Evolutionary conservation across 768 basidiomycete species (phyloP), one percentile per base, ranked within the genome.

Genomic region (Suillus brevipes): DNA sequence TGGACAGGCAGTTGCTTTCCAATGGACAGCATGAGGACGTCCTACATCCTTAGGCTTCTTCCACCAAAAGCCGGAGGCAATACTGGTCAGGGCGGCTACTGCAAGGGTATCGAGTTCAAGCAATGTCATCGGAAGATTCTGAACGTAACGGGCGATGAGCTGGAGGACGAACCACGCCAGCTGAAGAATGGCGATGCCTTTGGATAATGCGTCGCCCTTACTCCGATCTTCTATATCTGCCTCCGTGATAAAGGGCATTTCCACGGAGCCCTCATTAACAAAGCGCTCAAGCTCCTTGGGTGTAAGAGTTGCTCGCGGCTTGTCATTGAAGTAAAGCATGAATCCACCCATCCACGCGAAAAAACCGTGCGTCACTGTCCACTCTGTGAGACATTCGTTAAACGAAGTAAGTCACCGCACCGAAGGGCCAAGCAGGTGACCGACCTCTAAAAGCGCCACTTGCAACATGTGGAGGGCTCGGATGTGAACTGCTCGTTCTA

Each of bases 71-170:
- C 62, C 45, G 61, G 78, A 81, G 12, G 72, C 74, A 28, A 72
- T 65, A 12, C 72, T 60, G 25, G 75, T 79, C 38, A 80, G 67
- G 2, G 70, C 43, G 2, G 73, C 74, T 57, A 77, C 77, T 1
- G 74, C 79, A 36, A 80, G 36, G 1, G 80, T 82, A 2, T 75
- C 67, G 14, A 81, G 93, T 52, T 90, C 91, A 10, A 91, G 91
- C 4, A 77, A 71, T 7, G 77, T 78, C 2, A 79, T 52, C 0
- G 74, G 69, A 12, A 81, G 70, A 9, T 62, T 45, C 13, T 73
- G 58, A 9, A n/a, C 28, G 37, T 65, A 42, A 7, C 79, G 72
- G 2, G 70, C 70, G 7, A 77, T 68, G 60, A 73, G 72, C 53
- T 79, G 74, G n/a, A 72, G 60, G 57, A 72, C 61, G 66, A 81